Base-by-base conservation (phyloP, 2,329 filamentous ascomycete genomes). In the Botrytis sinoallii region DNA sequence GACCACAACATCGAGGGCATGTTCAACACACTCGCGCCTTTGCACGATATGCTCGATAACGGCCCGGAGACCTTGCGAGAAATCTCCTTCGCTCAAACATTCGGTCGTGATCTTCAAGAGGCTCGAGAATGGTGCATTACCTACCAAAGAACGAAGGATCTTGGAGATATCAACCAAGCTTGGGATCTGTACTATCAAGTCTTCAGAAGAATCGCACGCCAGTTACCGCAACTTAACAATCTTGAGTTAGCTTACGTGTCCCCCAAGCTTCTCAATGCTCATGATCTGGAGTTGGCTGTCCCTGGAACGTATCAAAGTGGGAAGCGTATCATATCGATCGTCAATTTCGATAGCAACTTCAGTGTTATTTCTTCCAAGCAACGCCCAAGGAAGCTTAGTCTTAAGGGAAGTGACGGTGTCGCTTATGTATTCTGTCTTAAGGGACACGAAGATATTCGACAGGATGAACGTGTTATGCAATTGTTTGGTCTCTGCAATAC, bases 141-240 rank as follows among this genome's bases (percentile, higher is more conserved):
- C 71, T 99, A 97, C 83, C 92, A 93, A 79, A 89, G 90, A 59
- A 96, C 93, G n/a, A 88, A 91, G 69, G 96, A 99, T 80, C 90
- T 96, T 75, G 95, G 93, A 66, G 97, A 99, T 81, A 89, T 99
- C 64, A 99, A 98, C 81, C 94, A 97, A 83, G 96, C 96, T 10
- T 99, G 96, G 96, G 97, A 99, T 83, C 88, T 99, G 22, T 99
- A 99, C 84, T 99, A 99, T 83, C 94, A 97, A 77, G 96, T 98
- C 0, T 99, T 99, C 89, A 91, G 95, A 75, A 93, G 97, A 81
- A 98, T 99, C 81, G 93, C 92, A 66, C 90, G 95, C 75, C 97
- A 99, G 83, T 85, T 99, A 66, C 95, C 94, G 5, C 96, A 98
- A 79, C 88, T 99, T 77, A 97, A 94, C 78, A 93, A 91, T 71